Base-by-base conservation (phyloP, 2,329 filamentous ascomycete species). In the Penicillium sp. region DNA sequence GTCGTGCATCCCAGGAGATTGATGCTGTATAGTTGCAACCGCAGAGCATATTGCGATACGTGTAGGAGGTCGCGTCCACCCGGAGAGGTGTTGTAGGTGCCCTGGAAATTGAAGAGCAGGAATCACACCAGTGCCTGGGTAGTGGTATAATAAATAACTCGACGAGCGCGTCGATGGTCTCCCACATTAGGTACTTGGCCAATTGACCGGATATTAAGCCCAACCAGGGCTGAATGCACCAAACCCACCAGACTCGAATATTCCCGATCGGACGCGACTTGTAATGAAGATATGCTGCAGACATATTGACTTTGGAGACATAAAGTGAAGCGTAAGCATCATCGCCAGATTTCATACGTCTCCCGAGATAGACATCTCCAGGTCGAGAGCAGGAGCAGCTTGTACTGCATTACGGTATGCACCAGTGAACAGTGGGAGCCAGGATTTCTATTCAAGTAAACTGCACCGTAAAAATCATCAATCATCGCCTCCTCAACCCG, bases 381-480 rank as follows among this genome's bases (percentile, higher is more conserved):
- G n/a, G n/a, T n/a, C n/a, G n/a, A n/a, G n/a, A n/a, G n/a, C n/a
- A n/a, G n/a, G n/a, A n/a, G n/a, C n/a, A n/a, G n/a, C n/a, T n/a
- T n/a, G n/a, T n/a, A n/a, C n/a, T n/a, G n/a, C n/a, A n/a, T n/a
- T n/a, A n/a, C n/a, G n/a, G n/a, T n/a, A n/a, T n/a, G n/a, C n/a
- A n/a, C n/a, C 4, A 9, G 21, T 14, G 33, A 27, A 14, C 25
- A 27, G 3, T 6, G 16, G 7, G 30, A 33, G 14, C 18, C 25
- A 20, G n/a, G 18, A 29, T 13, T 25, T 52, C 39, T 44, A 43
- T 49, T 47, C 14, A 37, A 34, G 30, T 43, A 36, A 47, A 47
- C 30, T 48, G 43, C 40, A 44, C 25, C 44, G 19, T 43, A 41
- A 36, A 18, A 18, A 45, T 54, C 48, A 46, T 52, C 46, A 48